These are phyloP conservation scores for Auricularia auricula-judae DNA, from an alignment of 768 basidiomycete genomes.

Conservation along the genomic window DNA sequence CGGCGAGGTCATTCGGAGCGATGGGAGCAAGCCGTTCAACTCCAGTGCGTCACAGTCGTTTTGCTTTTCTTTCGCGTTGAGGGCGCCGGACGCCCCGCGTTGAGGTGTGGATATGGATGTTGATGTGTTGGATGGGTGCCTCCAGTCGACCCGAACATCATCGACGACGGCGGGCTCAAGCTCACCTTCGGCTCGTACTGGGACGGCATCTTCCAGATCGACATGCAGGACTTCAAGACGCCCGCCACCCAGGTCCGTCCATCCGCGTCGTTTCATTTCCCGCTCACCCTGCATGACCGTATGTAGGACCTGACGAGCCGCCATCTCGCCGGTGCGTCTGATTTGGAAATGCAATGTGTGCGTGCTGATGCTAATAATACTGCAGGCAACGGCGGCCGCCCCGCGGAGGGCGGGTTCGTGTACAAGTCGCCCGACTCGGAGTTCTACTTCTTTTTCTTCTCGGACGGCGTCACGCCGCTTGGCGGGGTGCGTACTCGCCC, in stretches of 20 bases:
- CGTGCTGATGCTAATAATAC: too few species aligned
- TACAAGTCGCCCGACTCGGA: neutral
- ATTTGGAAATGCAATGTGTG: too few species aligned
- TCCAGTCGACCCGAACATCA: slow-evolving; percentile 8
- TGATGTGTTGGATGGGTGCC: too few species aligned
- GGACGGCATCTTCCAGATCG: neutral
- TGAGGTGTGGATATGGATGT: too few species aligned
- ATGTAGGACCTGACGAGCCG: neutral
- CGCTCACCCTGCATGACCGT: neutral
- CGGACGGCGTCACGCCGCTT: slow-evolving; percentile 12
- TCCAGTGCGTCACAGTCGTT: neutral
- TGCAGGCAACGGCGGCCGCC: neutral
- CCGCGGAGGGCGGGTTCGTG: slow-evolving; percentile 6
- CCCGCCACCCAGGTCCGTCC: neutral
- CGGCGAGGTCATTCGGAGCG: slow-evolving; percentile 12
- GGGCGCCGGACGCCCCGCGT: too few species aligned
- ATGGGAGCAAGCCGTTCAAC: slow-evolving; percentile 10
- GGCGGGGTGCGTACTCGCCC: neutral
- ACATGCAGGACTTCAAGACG: neutral
- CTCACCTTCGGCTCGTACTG: slow-evolving; percentile 11
- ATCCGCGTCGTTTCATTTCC: neutral
- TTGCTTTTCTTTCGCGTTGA: too few species aligned
- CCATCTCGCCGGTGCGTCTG: neutral
- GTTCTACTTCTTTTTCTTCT: slow-evolving; percentile 8
- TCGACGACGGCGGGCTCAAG: slow-evolving; percentile 10